Evolutionary conservation across 108 stramenopile genomes (phyloP).

Genomic region (Seminavis robusta): DNA sequence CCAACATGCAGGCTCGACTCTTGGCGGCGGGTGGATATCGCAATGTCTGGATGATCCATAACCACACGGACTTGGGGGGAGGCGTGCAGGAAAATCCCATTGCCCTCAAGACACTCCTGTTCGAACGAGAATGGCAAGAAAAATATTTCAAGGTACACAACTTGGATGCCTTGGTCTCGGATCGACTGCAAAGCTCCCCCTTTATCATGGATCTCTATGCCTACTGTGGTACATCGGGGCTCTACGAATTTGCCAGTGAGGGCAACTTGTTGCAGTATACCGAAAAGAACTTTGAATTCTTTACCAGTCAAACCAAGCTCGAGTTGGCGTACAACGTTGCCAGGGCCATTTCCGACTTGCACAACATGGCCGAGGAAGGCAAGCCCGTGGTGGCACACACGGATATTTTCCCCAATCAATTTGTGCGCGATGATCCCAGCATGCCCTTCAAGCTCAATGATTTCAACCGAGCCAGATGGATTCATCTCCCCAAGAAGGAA

Average conservation of each 20-base stretch:
- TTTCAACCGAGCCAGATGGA: constrained; percentile 66
- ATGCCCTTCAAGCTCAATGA: constrained; percentile 46
- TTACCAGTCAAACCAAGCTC: too few species aligned
- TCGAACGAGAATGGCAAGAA: constrained; percentile 27
- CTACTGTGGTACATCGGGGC: constrained; percentile 57
- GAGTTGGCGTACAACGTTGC: constrained; percentile 66
- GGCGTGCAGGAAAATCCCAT: too few species aligned
- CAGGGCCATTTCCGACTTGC: constrained; percentile 50
- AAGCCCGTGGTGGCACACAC: constrained; percentile 61
- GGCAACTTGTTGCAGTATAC: too few species aligned
- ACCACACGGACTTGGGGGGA: constrained; percentile 32
- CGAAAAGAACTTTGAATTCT: too few species aligned
- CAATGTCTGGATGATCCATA: constrained; percentile 37
- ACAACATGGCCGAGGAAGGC: constrained; percentile 53
- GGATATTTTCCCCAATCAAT: constrained; percentile 63
- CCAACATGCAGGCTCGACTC: too few species aligned
- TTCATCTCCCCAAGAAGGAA: too few species aligned
- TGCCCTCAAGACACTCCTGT: constrained; percentile 67
- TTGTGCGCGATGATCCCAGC: constrained; percentile 36
- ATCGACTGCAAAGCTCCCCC: constrained; percentile 38
- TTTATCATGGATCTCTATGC: constrained; percentile 67
- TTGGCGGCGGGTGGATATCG: constrained; percentile 37
- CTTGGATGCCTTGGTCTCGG: constrained; percentile 63
- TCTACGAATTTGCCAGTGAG: constrained; percentile 66
- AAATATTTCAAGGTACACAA: constrained; percentile 73